Evolutionary conservation across 495 filamentous ascomycete species (phyloP), one percentile per base, ranked within the genome.

Genomic region (Hypoxylon trugodes): DNA sequence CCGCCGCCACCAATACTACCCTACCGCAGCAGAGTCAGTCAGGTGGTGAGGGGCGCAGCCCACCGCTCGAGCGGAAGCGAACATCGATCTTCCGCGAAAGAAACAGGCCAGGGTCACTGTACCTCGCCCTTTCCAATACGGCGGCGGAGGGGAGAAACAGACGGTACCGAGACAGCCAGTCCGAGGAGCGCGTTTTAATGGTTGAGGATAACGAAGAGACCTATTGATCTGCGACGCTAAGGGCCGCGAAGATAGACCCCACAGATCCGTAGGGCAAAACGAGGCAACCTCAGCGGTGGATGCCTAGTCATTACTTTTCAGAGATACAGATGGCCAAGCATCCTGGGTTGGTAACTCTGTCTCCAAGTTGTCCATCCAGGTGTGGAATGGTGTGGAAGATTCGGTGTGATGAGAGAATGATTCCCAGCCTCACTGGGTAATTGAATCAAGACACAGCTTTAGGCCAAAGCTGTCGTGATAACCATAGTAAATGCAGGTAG

Each of bases 11-110:
- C 25, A 30, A n/a, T 19, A 35, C 26, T 12, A 16, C 26, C 16
- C 5, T 10, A n/a, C 19, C 36, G 1, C 40, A 33, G 16, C 18
- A 6, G n/a, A n/a, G n/a, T n/a, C n/a, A n/a, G 13, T 2, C 37
- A 12, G 33, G 6, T 1, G 46, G 36, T 10, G 40, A 59, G 22
- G 18, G 26, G 1, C 6, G 42, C 1, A 65, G 57, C 38, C 8
- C 33, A 7, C 5, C 16, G 6, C 2, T 22, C 0, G 49, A 55
- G 32, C 42, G 36, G 7, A 64, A 64, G 51, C 30, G 68, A 12
- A 46, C 50, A 1, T 68, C 65, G 15, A 65, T 70, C 26, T 59
- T 70, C 19, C 42, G 30, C 22, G 52, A 65, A 36, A 63, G 24
- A 21, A 59, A 19, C 2, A 37, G 26, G 7, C 68, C 64, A 4